phyloP scores from a whole-genome alignment of 116 monocot genomes.

The Thalassia testudinum region DNA sequence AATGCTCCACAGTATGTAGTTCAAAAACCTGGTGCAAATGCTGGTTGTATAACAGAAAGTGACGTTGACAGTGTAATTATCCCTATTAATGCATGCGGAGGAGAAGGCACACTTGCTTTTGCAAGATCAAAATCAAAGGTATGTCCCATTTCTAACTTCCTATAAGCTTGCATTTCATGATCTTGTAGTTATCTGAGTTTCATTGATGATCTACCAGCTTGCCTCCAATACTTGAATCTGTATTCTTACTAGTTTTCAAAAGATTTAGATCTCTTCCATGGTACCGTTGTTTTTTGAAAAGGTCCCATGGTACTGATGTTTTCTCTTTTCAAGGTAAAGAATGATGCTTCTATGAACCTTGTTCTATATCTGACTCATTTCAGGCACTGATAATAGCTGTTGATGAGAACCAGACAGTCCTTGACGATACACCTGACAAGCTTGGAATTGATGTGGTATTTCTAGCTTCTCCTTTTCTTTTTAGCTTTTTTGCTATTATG shows the following conservation, averaged over 20 bases:
- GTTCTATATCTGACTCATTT: background rate
- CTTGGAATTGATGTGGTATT: constrained; percentile 59
- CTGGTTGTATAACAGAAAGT: constrained; percentile 31
- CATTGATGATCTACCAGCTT: too few species aligned
- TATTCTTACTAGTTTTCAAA: background rate
- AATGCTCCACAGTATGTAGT: constrained; percentile 61
- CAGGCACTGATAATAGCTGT: constrained; percentile 69
- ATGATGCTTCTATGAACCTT: too few species aligned
- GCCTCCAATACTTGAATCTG: background rate
- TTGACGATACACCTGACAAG: constrained; percentile 77
- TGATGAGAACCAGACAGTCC: constrained; percentile 71
- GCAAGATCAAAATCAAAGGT: constrained; percentile 52
- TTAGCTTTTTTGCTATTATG: too few species aligned
- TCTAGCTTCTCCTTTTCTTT: background rate
- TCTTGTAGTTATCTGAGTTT: too few species aligned
- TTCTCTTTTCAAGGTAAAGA: too few species aligned
- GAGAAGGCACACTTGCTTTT: constrained; percentile 79
- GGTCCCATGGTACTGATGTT: too few species aligned
- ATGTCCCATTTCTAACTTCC: background rate
- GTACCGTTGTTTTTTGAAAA: too few species aligned
- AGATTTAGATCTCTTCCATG: background rate
- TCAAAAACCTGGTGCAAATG: constrained; percentile 5
- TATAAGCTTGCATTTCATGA: too few species aligned
- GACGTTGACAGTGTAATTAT: constrained; percentile 87
- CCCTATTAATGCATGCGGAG: constrained; percentile 73